phyloP scores from a whole-genome alignment of 129 eudicot genomes.

The Artemisia annua region DNA sequence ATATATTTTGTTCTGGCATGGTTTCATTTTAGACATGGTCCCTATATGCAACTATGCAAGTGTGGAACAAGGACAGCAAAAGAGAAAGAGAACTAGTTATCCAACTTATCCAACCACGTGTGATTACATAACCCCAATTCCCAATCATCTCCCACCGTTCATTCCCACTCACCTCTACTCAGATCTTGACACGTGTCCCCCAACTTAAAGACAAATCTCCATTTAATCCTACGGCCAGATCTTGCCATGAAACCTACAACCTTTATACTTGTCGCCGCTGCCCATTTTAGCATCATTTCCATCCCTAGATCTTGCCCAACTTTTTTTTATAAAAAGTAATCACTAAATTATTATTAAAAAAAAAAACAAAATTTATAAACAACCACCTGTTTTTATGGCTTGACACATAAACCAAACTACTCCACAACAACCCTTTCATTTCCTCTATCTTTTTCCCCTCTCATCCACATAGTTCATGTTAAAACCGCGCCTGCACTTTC shows the following conservation, averaged over 20 bases:
- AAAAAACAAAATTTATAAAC: no score
- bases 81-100: not conserved
- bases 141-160: slow-evolving; percentile 33
- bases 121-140: slow-evolving; percentile 29
- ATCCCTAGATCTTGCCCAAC: not conserved
- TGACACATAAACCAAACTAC: slow-evolving; percentile 26
- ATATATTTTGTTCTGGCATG: no score
- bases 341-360: no score
- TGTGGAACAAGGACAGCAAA: slow-evolving; percentile 20
- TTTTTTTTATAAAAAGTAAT: not conserved
- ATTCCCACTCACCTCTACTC: slow-evolving; percentile 13
- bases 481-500: no score
- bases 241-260: slow-evolving; percentile 23
- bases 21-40: not conserved
- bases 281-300: slow-evolving; percentile 42
- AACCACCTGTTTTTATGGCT: slow-evolving; percentile 31
- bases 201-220: not conserved
- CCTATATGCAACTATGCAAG: slow-evolving; percentile 15
- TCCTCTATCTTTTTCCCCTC: slow-evolving; percentile 5
- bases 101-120: slow-evolving; percentile 49
- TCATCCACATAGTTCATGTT: no score
- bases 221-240: slow-evolving; percentile 36
- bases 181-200: slow-evolving; percentile 41
- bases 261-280: slow-evolving; percentile 33
- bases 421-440: slow-evolving; percentile 12